Evolutionary conservation across 1,284 basidiomycete species (phyloP).

Genomic region (Ceratobasidium papillatum): DNA sequence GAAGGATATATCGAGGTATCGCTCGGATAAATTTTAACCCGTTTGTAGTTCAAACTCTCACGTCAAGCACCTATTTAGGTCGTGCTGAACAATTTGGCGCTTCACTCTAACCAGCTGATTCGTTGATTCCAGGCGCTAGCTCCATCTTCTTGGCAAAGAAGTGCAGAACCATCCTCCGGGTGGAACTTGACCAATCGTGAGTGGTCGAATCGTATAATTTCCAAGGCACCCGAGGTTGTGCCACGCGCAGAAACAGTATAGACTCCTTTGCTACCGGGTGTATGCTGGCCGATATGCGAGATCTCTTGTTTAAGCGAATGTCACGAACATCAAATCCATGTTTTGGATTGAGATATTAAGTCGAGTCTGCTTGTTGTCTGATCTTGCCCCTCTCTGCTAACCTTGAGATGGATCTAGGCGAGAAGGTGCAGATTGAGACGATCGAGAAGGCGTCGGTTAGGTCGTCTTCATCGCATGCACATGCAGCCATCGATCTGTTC

Average conservation of each 20-base stretch:
- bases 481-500: not conserved
- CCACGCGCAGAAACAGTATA: not conserved
- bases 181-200: conserved; percentile 6
- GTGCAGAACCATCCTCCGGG: not conserved
- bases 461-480: not conserved
- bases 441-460: conserved; percentile 15
- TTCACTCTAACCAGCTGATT: not conserved
- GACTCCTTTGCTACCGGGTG: not conserved
- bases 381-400: not conserved
- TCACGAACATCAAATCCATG: not conserved
- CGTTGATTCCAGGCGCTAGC: not conserved
- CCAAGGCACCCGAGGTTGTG: not conserved
- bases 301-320: not conserved
- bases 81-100: not conserved
- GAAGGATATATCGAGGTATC: not conserved
- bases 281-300: not conserved
- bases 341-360: not conserved
- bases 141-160: not conserved
- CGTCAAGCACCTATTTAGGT: not conserved
- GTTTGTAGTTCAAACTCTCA: not conserved
- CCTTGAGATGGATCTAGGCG: conserved; percentile 1
- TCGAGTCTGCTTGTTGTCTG: not conserved
- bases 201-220: not conserved
- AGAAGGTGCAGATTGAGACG: conserved; percentile 13
- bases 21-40: not conserved